Evolutionary conservation across 306 rosid genomes (phyloP).

Genomic region (Trichosanthes truncata): DNA sequence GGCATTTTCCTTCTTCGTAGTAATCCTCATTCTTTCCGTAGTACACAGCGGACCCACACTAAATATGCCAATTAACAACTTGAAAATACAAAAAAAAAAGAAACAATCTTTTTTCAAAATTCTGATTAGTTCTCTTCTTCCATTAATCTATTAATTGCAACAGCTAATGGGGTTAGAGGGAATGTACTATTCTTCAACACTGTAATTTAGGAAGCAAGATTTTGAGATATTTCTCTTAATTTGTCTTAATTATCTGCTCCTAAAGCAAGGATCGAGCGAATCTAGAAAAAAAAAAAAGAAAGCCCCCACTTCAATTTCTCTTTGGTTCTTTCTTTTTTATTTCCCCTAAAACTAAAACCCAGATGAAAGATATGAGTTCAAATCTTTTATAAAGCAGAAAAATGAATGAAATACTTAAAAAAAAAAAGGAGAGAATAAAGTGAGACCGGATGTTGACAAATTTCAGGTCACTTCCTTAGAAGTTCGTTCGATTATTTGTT

Average conservation of each 20-base stretch:
- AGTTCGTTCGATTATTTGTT: slow-evolving; percentile 67
- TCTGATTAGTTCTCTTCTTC: neutral
- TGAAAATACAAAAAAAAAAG: neutral
- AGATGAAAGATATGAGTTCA: slow-evolving; percentile 15
- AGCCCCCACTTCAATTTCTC: slow-evolving; percentile 18
- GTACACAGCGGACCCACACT: neutral
- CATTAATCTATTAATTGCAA: neutral
- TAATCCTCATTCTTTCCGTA: slow-evolving; percentile 8
- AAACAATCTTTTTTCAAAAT: neutral
- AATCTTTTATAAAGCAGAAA: neutral
- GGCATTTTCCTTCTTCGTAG: neutral
- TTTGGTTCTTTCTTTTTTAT: neutral
- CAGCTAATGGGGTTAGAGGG: neutral
- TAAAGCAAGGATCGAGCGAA: slow-evolving; percentile 47
- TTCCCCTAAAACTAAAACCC: slow-evolving; percentile 19
- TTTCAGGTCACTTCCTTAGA: slow-evolving; percentile 90
- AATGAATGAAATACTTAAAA: neutral
- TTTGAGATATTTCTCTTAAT: neutral
- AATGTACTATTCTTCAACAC: neutral
- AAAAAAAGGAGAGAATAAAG: slow-evolving; percentile 55
- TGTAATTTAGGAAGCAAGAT: neutral
- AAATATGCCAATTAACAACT: neutral
- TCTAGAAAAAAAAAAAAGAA: slow-evolving; percentile 42
- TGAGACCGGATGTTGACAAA: slow-evolving; percentile 97
- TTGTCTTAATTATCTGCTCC: neutral